Conservation (phyloP, 1,284 basidiomycete species). For the Jaminaea rosea region DNA sequence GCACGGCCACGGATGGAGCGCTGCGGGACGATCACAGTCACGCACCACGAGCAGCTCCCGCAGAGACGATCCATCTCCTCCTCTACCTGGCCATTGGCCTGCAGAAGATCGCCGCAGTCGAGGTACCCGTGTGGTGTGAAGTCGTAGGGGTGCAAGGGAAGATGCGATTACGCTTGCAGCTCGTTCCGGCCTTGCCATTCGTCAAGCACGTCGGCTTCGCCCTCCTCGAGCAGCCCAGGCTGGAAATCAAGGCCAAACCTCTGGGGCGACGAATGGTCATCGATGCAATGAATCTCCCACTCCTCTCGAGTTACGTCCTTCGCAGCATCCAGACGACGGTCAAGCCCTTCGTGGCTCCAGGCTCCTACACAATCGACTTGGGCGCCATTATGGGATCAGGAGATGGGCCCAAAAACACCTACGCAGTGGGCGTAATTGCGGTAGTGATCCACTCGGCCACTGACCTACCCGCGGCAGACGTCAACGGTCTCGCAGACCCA, state of each 20-base stretch:
- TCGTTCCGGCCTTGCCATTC: slow-evolving; percentile 34
- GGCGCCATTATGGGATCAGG: slow-evolving; percentile 28
- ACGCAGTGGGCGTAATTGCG: slow-evolving; percentile 31
- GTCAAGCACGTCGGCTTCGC: slow-evolving; percentile 38
- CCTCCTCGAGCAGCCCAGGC: slow-evolving; percentile 29
- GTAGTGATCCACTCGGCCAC: slow-evolving; percentile 34
- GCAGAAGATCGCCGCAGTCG: slow-evolving; percentile 39
- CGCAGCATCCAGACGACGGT: slow-evolving; percentile 34
- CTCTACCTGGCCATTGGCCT: slow-evolving; percentile 36
- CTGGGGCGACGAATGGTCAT: slow-evolving; percentile 39
- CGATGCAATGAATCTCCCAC: slow-evolving; percentile 42
- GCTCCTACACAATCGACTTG: slow-evolving; percentile 35
- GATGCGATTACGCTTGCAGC: slow-evolving; percentile 34
- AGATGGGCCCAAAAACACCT: slow-evolving; percentile 32
- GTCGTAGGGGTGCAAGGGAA: slow-evolving; percentile 40
- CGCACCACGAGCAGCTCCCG: too few relatives aligned
- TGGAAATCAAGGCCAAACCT: slow-evolving; percentile 41
- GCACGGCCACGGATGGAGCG: not conserved
- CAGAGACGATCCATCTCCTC: slow-evolving; percentile 24
- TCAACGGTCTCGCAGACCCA: slow-evolving; percentile 35
- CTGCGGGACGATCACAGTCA: too few relatives aligned
- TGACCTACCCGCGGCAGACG: slow-evolving; percentile 30
- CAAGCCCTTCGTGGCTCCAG: slow-evolving; percentile 33
- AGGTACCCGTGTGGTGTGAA: slow-evolving; percentile 39
- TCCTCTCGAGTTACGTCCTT: slow-evolving; percentile 35